A percentile compares a stretch with the other conserved stretches of the same genome.
These are phyloP conservation scores for Phtheirospermum japonicum DNA, from an alignment of 257 asterid genomes.

Conservation along the genomic window DNA sequence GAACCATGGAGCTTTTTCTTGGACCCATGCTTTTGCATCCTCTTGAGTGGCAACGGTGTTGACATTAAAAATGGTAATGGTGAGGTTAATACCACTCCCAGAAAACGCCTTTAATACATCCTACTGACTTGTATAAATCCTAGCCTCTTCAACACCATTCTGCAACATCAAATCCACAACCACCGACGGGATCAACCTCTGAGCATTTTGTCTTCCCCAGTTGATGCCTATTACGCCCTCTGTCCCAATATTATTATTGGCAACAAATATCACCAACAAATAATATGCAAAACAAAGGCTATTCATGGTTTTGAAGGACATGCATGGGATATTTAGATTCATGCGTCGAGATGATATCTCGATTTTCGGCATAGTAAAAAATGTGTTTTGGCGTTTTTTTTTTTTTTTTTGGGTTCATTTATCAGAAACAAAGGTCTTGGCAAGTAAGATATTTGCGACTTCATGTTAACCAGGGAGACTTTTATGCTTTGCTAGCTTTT, in stretches of 20 bases:
- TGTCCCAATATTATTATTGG: background rate
- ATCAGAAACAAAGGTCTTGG: no score
- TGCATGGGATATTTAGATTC: background rate
- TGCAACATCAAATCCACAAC: conserved; percentile 46
- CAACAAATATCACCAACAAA: background rate
- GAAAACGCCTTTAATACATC: conserved; percentile 30
- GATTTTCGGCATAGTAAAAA: no score
- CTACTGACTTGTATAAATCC: conserved; percentile 1
- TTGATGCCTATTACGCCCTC: conserved; percentile 28
- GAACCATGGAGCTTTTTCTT: no score
- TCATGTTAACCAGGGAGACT: no score
- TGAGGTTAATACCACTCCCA: conserved; percentile 28
- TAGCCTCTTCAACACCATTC: conserved; percentile 18
- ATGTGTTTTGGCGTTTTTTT: no score
- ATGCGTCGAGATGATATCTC: background rate
- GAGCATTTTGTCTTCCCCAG: conserved; percentile 32
- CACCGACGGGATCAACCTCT: conserved; percentile 32
- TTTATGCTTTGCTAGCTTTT: no score
- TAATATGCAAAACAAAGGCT: background rate
- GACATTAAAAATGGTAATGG: background rate
- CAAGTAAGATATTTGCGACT: no score
- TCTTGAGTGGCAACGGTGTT: no score
- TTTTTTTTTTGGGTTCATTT: no score
- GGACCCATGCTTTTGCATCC: no score
- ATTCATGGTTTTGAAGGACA: background rate